Evolutionary conservation across 2,329 filamentous ascomycete genomes (phyloP).

Genomic region (Ophiostoma quercus): DNA sequence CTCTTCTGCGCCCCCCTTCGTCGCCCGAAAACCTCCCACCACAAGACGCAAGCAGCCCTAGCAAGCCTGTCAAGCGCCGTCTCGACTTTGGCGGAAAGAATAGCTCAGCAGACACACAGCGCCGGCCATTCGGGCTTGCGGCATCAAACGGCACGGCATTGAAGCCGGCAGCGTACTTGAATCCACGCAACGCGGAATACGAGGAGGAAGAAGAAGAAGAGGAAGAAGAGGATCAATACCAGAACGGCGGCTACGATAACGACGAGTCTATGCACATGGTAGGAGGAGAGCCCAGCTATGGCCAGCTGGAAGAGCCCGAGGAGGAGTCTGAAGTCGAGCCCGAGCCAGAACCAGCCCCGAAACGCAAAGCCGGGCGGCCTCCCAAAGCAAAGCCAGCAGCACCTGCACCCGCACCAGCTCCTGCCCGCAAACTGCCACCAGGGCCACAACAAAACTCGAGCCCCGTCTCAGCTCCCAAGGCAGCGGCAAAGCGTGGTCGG

Average conservation of each 20-base stretch:
- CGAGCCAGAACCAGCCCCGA: conserved; percentile 24
- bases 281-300: conserved; percentile 22
- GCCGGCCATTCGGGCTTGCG: conserved; percentile 23
- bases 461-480: background rate
- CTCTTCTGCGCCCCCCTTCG: conserved; percentile 50
- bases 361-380: conserved; percentile 25
- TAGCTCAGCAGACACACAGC: conserved; percentile 28
- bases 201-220: conserved; percentile 31
- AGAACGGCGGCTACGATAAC: conserved; percentile 8
- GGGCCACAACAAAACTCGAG: conserved; percentile 16
- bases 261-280: conserved; percentile 45
- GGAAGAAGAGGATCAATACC: conserved; percentile 23
- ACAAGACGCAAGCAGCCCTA: conserved; percentile 31
- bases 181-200: conserved; percentile 25
- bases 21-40: conserved; percentile 40
- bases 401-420: conserved; percentile 17
- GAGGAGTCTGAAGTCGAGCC: conserved; percentile 26
- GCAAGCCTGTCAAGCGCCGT: conserved; percentile 46
- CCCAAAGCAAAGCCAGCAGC: conserved; percentile 25
- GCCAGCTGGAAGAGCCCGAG: background rate
- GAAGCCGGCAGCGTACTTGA: conserved; percentile 13
- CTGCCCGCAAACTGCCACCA: conserved; percentile 11
- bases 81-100: conserved; percentile 47
- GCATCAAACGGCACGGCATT: conserved; percentile 15
- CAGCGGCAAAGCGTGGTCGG: conserved; percentile 20